These are phyloP conservation scores for Metarhizium humberi DNA, from an alignment of 2,329 filamentous ascomycete genomes.

Conservation along the genomic window DNA sequence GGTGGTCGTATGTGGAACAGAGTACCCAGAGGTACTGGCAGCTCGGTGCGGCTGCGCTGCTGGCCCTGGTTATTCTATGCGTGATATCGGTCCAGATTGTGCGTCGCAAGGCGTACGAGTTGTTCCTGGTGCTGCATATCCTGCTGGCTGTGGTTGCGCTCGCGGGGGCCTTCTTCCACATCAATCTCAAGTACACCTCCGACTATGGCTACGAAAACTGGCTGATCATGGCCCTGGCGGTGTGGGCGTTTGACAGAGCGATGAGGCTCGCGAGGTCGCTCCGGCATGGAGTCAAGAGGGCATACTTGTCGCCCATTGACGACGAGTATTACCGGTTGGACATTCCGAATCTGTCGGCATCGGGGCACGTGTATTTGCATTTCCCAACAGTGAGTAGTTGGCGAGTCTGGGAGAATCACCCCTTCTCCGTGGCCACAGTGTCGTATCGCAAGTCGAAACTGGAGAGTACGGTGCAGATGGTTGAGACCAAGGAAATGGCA, in stretches of 20 bases:
- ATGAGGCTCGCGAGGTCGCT: conserved; percentile 6
- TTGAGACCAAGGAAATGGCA: background rate
- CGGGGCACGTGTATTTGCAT: too few species aligned
- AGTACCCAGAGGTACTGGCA: too few species aligned
- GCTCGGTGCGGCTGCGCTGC: too few species aligned
- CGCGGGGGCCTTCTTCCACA: conserved; percentile 32
- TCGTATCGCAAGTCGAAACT: background rate
- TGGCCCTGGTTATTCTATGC: too few species aligned
- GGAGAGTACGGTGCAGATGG: background rate
- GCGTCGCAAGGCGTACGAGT: conserved; percentile 27
- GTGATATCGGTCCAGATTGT: conserved; percentile 8
- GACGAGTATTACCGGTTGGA: too few species aligned
- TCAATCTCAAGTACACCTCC: conserved; percentile 22
- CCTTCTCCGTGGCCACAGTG: conserved; percentile 15
- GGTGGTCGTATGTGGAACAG: too few species aligned
- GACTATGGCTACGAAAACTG: conserved; percentile 33
- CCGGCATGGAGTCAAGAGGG: too few species aligned
- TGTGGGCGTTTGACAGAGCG: conserved; percentile 18
- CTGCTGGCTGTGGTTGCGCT: conserved; percentile 28
- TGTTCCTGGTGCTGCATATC: conserved; percentile 34
- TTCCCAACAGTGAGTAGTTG: conserved; percentile 10
- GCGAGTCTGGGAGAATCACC: conserved; percentile 21
- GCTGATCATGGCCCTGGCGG: conserved; percentile 15
- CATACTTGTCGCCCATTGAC: too few species aligned
- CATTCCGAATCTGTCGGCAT: too few species aligned